A percentile compares a stretch with the other conserved stretches of the same genome.
These are phyloP conservation scores for Xylariaceae sp. DNA, from an alignment of 2,329 filamentous ascomycete genomes.

Conservation along the genomic window DNA sequence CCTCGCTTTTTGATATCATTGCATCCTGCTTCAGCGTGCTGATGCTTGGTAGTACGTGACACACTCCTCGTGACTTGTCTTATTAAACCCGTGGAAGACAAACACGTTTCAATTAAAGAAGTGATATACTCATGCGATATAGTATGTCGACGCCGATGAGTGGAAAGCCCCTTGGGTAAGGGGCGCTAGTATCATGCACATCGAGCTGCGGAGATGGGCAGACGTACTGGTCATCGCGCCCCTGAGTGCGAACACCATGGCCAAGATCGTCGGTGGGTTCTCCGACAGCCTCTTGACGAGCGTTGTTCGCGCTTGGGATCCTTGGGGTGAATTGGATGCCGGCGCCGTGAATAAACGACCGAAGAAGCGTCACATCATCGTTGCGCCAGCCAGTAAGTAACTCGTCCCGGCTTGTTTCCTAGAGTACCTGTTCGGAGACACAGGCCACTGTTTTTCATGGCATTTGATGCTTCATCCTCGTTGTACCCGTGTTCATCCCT, in stretches of 20 bases:
- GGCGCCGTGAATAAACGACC: constrained; percentile 5
- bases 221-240: constrained; percentile 77
- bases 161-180: constrained; percentile 77
- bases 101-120: not conserved
- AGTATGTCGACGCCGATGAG: constrained; percentile 78
- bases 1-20: not conserved
- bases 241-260: constrained; percentile 78
- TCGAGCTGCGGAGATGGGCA: constrained; percentile 77
- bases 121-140: constrained; percentile 5
- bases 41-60: constrained; percentile 6
- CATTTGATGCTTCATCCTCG: not conserved
- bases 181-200: constrained; percentile 80
- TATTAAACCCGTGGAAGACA: not conserved
- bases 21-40: not conserved
- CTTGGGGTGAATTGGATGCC: constrained; percentile 54
- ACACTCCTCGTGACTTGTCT: not conserved
- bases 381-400: constrained; percentile 50
- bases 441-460: too few relatives aligned
- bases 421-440: too few relatives aligned
- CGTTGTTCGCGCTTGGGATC: constrained; percentile 86
- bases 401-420: not conserved
- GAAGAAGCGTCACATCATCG: constrained; percentile 63
- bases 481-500: not conserved
- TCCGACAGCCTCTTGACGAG: constrained; percentile 71
- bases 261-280: constrained; percentile 76